Base-by-base conservation (phyloP, 495 filamentous ascomycete genomes). In the Penicillium subrubescens region DNA sequence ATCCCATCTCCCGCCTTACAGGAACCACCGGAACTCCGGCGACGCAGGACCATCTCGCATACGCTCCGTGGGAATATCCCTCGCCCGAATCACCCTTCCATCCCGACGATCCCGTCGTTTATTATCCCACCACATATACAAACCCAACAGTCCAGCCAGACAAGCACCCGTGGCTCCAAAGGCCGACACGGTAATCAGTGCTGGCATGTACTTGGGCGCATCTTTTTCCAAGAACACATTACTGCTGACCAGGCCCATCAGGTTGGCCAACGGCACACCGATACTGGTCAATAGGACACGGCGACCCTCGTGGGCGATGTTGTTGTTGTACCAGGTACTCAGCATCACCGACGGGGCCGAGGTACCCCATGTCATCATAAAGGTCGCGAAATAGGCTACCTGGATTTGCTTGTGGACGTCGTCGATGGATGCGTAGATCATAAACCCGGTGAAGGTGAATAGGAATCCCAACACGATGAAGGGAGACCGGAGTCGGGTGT, bases 301-400 rank as follows among this genome's bases (percentile, higher is more conserved):
- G 14, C 84, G 83, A 14, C 87, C 86, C 73, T 93, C 90, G 66
- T 92, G 83, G 0, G 89, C 88, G 31, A 89, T 84, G 61, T 93
- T 93, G 76, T 93, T 93, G 67, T 90, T 91, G 72, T 90, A 90
- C 89, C 87, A 88, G 25, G 72, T 74, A 51, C 79, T 77, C 23
- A 84, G 67, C n/a, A 84, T 66, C 5, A 84, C 81, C 1, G 79
- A 82, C 1, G 81, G 82, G 1, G 81, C 81, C 7, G 75, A 81
- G 1, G 82, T 83, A 11, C 81, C 81, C 71, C 89, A 92, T n/a
- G 87, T 88, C 88, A 93, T 91, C 88, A 92, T 90, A 69, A 92
- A 93, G 15, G 81, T 85, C 15, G 89, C 88, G 57, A 89, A 92
- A 60, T 93, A 93, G 5, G 89, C 89, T 5, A 92, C 79, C 46